Conservation (phyloP, 2,329 filamentous ascomycete genomes). For the Cucurbitaria berberidis region DNA sequence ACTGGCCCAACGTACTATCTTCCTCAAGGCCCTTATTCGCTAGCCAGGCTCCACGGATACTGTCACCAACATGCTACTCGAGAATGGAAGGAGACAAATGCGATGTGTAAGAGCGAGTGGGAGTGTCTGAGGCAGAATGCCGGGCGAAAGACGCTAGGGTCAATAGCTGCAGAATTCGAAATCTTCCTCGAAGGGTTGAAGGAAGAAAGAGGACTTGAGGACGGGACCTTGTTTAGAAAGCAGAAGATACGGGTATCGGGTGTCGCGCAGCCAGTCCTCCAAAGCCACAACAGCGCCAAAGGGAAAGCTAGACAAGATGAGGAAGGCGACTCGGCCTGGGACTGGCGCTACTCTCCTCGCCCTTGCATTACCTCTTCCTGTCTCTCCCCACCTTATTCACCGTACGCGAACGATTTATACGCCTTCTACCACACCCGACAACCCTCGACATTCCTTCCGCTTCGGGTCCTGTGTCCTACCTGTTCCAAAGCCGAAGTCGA, state of each 20-base stretch:
- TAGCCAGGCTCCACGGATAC: constrained; percentile 33
- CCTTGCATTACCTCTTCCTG: constrained; percentile 35
- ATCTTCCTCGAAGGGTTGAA: constrained; percentile 22
- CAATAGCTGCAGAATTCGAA: constrained; percentile 38
- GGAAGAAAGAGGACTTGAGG: constrained; percentile 16
- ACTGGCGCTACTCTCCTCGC: constrained; percentile 37
- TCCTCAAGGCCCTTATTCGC: constrained; percentile 34
- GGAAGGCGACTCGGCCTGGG: constrained; percentile 27
- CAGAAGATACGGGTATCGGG: constrained; percentile 25
- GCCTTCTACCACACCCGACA: constrained; percentile 30
- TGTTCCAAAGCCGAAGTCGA: constrained; percentile 37
- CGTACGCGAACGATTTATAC: constrained; percentile 31
- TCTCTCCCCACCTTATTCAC: constrained; percentile 25
- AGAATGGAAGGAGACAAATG: constrained; percentile 36
- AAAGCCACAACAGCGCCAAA: neutral
- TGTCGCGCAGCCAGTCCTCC: neutral
- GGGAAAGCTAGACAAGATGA: neutral
- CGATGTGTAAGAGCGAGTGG: constrained; percentile 31
- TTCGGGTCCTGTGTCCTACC: constrained; percentile 32
- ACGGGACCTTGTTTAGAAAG: constrained; percentile 13
- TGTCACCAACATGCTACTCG: constrained; percentile 36
- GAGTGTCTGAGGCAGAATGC: constrained; percentile 42
- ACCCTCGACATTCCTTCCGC: constrained; percentile 22
- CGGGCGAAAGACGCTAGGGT: constrained; percentile 39
- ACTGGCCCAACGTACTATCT: constrained; percentile 38